A percentile compares a stretch with the other conserved stretches of the same genome.
These are phyloP conservation scores for Xanthoceras sorbifolium DNA, from an alignment of 345 rosid genomes.

Conservation along the genomic window DNA sequence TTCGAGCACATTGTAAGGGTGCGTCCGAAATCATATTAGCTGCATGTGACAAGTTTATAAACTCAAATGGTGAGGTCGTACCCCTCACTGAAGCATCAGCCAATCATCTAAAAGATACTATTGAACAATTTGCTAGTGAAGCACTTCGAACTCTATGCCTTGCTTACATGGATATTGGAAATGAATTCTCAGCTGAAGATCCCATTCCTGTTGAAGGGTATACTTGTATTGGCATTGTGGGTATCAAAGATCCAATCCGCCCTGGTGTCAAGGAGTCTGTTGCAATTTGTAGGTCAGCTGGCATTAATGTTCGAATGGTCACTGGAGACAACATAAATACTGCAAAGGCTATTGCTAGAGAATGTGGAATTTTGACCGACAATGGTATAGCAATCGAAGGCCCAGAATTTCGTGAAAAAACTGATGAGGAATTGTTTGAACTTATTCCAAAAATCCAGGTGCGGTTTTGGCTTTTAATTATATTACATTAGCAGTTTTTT, in stretches of 20 bases:
- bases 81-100: conserved; percentile 59
- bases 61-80: conserved; percentile 69
- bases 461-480: neutral
- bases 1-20: conserved; percentile 75
- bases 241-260: conserved; percentile 86
- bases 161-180: conserved; percentile 67
- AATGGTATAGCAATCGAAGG: conserved; percentile 67
- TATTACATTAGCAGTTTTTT: neutral
- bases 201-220: conserved; percentile 59
- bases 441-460: conserved; percentile 93
- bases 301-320: conserved; percentile 81
- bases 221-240: conserved; percentile 78
- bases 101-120: conserved; percentile 48
- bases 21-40: conserved; percentile 84
- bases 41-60: conserved; percentile 72
- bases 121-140: conserved; percentile 82
- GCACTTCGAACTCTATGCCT: conserved; percentile 96
- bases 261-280: conserved; percentile 88
- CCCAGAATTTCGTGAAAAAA: conserved; percentile 54
- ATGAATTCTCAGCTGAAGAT: conserved; percentile 49
- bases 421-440: conserved; percentile 52
- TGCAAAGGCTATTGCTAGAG: conserved; percentile 90
- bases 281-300: conserved; percentile 80
- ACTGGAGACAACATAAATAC: conserved; percentile 89
- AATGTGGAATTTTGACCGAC: conserved; percentile 79